Conservation (phyloP, 805 yeast species). For the Teunomyces panamensis region DNA sequence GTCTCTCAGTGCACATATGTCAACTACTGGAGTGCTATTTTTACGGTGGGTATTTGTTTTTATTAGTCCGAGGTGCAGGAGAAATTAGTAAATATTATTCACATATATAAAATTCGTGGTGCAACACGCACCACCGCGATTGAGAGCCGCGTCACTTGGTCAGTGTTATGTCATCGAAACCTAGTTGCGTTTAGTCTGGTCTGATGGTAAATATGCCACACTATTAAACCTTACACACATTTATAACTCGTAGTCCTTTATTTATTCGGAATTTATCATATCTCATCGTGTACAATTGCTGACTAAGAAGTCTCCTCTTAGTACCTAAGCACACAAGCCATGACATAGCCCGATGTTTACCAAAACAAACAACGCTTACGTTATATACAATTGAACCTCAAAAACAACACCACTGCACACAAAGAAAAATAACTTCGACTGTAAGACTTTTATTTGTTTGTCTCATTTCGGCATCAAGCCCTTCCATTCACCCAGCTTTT, state of each 20-base stretch:
- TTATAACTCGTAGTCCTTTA: too few species aligned
- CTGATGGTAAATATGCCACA: too few species aligned
- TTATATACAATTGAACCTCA: not conserved
- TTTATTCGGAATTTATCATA: too few species aligned
- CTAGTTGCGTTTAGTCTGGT: not conserved
- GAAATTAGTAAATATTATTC: not conserved
- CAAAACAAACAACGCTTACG: not conserved
- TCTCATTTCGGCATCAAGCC: too few species aligned
- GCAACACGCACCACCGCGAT: not conserved
- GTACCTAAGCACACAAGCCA: not conserved
- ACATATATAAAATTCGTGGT: not conserved
- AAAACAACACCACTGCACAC: too few species aligned
- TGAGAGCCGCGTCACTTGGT: not conserved
- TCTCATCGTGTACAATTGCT: not conserved
- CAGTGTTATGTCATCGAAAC: not conserved
- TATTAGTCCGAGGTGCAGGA: not conserved
- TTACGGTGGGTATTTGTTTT: not conserved
- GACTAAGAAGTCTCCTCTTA: not conserved
- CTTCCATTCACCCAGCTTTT: too few species aligned
- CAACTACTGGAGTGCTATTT: not conserved
- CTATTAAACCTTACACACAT: too few species aligned
- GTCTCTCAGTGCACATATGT: not conserved
- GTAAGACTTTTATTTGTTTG: too few species aligned
- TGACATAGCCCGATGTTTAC: not conserved
- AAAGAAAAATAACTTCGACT: too few species aligned